Conservation (phyloP, 2,329 filamentous ascomycete genomes). For the Diaporthe caulivora region DNA sequence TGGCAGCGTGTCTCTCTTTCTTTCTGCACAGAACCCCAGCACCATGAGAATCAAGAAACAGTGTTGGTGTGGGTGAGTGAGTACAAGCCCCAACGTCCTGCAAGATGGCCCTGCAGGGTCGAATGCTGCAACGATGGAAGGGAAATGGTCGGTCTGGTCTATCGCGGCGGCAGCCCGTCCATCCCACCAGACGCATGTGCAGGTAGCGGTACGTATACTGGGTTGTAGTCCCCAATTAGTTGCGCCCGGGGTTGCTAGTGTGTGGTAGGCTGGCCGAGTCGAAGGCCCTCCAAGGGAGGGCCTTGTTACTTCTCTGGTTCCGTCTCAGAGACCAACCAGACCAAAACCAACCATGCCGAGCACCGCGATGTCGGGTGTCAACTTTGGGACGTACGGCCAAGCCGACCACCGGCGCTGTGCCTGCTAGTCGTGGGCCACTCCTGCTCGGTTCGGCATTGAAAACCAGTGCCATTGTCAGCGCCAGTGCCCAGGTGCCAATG, state of each 20-base stretch:
- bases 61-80: not conserved
- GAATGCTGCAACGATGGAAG: not conserved
- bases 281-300: slow-evolving; percentile 21
- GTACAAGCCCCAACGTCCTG: not conserved
- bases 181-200: slow-evolving; percentile 9
- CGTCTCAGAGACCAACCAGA: slow-evolving; percentile 13
- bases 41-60: slow-evolving; percentile 1
- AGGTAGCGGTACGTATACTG: not conserved
- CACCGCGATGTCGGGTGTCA: slow-evolving; percentile 24
- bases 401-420: not conserved
- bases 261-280: not conserved
- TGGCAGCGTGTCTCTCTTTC: not conserved
- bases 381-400: slow-evolving; percentile 12
- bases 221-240: not conserved
- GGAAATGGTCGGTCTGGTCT: not conserved
- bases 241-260: not conserved
- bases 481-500: not conserved
- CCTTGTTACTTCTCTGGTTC: not conserved
- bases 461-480: not conserved
- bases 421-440: slow-evolving; percentile 4
- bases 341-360: slow-evolving; percentile 21
- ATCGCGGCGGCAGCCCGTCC: not conserved
- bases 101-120: slow-evolving; percentile 20
- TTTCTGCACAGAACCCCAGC: slow-evolving; percentile 6
- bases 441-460: slow-evolving; percentile 10